Percentiles rank a stretch among this genome's conserved stretches.
phyloP scores from a whole-genome alignment of 2,329 filamentous ascomycete species.

The Drechslera avenae region DNA sequence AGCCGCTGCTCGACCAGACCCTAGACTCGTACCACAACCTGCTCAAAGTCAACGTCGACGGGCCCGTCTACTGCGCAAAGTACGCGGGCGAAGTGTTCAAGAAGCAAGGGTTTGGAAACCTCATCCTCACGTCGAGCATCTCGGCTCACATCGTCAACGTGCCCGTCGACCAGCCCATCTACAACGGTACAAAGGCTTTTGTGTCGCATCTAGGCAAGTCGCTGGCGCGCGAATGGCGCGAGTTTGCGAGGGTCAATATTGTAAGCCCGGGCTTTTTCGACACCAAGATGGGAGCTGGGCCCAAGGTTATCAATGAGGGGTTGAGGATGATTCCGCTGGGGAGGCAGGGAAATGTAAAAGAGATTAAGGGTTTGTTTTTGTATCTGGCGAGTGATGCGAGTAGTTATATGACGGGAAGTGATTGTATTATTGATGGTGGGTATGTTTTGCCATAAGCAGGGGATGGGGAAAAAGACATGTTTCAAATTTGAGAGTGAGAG shows the following conservation, averaged over 20 bases:
- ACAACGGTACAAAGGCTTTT: conserved; percentile 61
- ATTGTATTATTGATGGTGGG: conserved; percentile 76
- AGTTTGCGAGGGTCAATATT: conserved; percentile 69
- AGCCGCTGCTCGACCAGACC: conserved; percentile 60
- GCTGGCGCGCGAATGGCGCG: conserved; percentile 69
- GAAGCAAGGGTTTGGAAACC: conserved; percentile 56
- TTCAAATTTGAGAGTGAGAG: no score
- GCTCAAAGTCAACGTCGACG: conserved; percentile 73
- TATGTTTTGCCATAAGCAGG: conserved; percentile 56
- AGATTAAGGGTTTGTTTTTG: conserved; percentile 80
- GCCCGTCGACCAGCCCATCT: conserved; percentile 64
- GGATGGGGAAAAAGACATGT: background rate
- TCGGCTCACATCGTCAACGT: conserved; percentile 82
- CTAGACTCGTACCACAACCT: conserved; percentile 69
- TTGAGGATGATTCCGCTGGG: conserved; percentile 78
- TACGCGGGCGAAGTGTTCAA: conserved; percentile 51
- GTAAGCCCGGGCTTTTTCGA: conserved; percentile 70
- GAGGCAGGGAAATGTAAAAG: conserved; percentile 71
- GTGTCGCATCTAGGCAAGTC: conserved; percentile 66
- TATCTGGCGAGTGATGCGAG: conserved; percentile 81
- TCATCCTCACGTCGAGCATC: conserved; percentile 71
- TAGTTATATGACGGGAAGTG: conserved; percentile 76
- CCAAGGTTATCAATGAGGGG: conserved; percentile 65
- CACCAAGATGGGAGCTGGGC: conserved; percentile 67
- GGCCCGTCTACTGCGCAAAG: conserved; percentile 52